Conservation (phyloP, 1,139 yeast genomes). For the Kodamaea alishanica region DNA sequence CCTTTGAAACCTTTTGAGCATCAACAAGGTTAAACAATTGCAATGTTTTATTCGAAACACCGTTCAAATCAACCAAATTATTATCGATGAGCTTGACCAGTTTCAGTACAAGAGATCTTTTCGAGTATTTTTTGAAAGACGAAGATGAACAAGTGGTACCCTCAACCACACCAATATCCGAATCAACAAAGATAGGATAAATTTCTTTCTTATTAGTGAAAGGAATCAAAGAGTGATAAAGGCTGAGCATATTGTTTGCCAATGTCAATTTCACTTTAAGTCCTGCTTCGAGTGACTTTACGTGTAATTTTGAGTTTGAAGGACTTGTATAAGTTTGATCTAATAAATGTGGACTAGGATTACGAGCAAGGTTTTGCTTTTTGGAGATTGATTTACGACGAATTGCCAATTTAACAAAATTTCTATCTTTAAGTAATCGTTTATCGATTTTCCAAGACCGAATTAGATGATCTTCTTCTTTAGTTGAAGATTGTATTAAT, state of each 20-base stretch:
- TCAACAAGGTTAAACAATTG: slow-evolving; percentile 23
- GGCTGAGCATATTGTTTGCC: slow-evolving; percentile 39
- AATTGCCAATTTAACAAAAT: slow-evolving; percentile 38
- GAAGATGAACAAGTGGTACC: slow-evolving; percentile 15
- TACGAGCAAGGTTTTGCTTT: slow-evolving; percentile 8
- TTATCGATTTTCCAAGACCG: slow-evolving; percentile 22
- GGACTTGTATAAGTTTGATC: neutral
- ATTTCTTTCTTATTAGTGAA: slow-evolving; percentile 21
- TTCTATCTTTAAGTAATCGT: slow-evolving; percentile 18
- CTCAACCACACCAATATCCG: slow-evolving; percentile 5
- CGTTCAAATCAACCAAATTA: slow-evolving; percentile 33
- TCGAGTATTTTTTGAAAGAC: slow-evolving; percentile 13
- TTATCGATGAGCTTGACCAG: slow-evolving; percentile 34
- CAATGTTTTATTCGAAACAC: slow-evolving; percentile 34
- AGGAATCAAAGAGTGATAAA: slow-evolving; percentile 45
- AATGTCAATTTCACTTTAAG: slow-evolving; percentile 46
- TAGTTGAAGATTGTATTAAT: no score
- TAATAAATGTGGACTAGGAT: neutral
- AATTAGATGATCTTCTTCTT: neutral
- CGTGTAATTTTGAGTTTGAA: slow-evolving; percentile 36
- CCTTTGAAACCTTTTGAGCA: slow-evolving; percentile 8
- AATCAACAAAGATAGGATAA: slow-evolving; percentile 8
- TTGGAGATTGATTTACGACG: slow-evolving; percentile 32
- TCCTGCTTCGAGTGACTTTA: slow-evolving; percentile 52
- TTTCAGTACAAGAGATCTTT: slow-evolving; percentile 17